phyloP scores from a whole-genome alignment of 2,329 filamentous ascomycete genomes.

The Colletotrichum sp. region DNA sequence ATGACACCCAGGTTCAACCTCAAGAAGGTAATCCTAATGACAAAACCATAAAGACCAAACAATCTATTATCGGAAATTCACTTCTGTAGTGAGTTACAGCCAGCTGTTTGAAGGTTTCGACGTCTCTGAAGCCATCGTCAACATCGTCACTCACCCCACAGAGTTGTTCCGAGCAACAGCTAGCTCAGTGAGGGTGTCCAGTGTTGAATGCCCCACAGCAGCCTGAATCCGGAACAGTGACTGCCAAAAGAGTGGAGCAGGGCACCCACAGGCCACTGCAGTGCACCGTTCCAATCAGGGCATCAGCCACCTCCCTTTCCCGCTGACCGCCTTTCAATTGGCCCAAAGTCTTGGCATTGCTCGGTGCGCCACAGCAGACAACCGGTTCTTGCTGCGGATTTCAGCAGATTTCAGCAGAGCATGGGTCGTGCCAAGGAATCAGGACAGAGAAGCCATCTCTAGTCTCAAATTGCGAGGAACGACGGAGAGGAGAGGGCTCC shows the following conservation, averaged over 20 bases:
- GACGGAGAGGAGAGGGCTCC: not conserved
- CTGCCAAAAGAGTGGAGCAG: not conserved
- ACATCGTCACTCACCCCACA: not conserved
- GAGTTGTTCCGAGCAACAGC: not conserved
- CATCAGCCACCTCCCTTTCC: not conserved
- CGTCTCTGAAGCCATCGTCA: not conserved
- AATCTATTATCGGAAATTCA: too few relatives aligned
- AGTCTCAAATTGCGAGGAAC: not conserved
- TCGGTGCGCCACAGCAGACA: not conserved
- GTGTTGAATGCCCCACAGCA: not conserved
- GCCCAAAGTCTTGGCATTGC: not conserved
- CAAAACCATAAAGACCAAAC: too few relatives aligned
- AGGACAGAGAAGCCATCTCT: not conserved
- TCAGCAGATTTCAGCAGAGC: not conserved
- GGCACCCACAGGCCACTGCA: not conserved
- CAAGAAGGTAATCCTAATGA: too few relatives aligned
- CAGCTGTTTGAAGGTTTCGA: too few relatives aligned
- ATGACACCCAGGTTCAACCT: too few relatives aligned
- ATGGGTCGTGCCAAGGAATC: slow-evolving; percentile 11
- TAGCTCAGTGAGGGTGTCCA: not conserved
- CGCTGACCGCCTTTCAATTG: not conserved
- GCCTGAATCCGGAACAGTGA: not conserved
- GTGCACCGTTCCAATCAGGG: not conserved
- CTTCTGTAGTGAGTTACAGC: too few relatives aligned
- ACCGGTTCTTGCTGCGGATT: not conserved